Evolutionary conservation across 768 basidiomycete species (phyloP).

Genomic region (Naganishia vaughanmartiniae): DNA sequence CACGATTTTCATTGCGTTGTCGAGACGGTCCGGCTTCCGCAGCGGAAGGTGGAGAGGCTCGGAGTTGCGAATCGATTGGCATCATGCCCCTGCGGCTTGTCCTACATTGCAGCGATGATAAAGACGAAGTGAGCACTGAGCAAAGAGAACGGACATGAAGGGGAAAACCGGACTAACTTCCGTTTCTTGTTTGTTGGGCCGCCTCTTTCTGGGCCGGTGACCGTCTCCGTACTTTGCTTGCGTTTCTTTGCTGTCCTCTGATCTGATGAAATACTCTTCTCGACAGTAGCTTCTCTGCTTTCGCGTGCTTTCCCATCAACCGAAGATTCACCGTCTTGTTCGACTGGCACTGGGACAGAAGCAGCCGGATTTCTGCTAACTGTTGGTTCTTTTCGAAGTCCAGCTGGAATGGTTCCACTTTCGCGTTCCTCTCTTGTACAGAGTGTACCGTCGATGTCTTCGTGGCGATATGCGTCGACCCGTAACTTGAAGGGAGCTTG

Average conservation of each 20-base stretch:
- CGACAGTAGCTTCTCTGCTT: neutral
- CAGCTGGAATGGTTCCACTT: neutral
- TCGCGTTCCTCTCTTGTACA: slow-evolving; percentile 16
- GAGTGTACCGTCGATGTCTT: slow-evolving; percentile 5
- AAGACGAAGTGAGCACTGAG: neutral
- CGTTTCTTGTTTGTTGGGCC: slow-evolving; percentile 1
- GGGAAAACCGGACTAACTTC: neutral
- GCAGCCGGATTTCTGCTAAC: neutral
- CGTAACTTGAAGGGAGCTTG: neutral
- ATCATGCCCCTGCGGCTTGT: slow-evolving; percentile 2
- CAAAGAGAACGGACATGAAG: neutral
- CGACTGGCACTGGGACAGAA: neutral
- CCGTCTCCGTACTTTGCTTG: neutral
- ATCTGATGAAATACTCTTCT: neutral
- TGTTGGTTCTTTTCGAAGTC: neutral
- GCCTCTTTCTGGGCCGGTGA: neutral
- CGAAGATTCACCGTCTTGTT: neutral
- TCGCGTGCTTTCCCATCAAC: no score
- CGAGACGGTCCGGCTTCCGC: slow-evolving; percentile 13
- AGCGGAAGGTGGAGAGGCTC: neutral
- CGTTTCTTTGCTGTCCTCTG: neutral
- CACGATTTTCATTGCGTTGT: neutral
- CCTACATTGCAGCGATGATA: neutral
- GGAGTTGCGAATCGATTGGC: slow-evolving; percentile 10
- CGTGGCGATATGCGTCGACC: slow-evolving; percentile 21